Percentiles rank a stretch among this genome's conserved stretches.
These are phyloP conservation scores for Diaporthe destruens DNA, from an alignment of 2,329 filamentous ascomycete genomes.

Conservation along the genomic window DNA sequence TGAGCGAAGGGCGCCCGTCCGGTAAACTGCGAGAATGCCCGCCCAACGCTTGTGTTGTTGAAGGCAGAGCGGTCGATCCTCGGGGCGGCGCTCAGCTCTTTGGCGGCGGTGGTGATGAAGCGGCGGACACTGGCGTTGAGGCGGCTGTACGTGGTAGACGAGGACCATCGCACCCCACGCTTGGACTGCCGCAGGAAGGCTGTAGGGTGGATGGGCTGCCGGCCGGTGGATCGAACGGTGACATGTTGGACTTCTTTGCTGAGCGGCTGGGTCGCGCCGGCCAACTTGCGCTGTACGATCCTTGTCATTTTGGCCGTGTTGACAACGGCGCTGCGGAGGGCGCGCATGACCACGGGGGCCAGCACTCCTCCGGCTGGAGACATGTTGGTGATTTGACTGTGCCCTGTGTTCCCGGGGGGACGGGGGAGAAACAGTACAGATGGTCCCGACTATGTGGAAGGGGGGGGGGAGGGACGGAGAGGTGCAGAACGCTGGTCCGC, in stretches of 20 bases:
- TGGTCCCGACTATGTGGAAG: neutral
- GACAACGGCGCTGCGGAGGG: constrained; percentile 64
- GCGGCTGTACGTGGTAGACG: constrained; percentile 57
- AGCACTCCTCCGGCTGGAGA: constrained; percentile 68
- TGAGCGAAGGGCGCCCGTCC: constrained; percentile 88
- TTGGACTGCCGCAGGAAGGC: constrained; percentile 65
- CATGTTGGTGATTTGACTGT: constrained; percentile 56
- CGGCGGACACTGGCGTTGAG: constrained; percentile 62
- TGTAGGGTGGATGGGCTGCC: constrained; percentile 66
- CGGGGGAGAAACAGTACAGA: constrained; percentile 34
- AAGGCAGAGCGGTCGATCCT: constrained; percentile 63
- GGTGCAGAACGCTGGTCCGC: constrained; percentile 14
- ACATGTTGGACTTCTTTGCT: constrained; percentile 62
- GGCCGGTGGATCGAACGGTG: constrained; percentile 56
- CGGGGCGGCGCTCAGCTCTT: constrained; percentile 49
- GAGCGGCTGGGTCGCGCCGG: constrained; percentile 58
- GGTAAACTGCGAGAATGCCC: constrained; percentile 71
- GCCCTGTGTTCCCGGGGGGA: constrained; percentile 42
- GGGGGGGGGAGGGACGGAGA: neutral
- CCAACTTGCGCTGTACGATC: constrained; percentile 64
- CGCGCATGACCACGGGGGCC: constrained; percentile 68
- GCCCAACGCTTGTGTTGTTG: constrained; percentile 62
- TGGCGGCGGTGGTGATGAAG: constrained; percentile 61
- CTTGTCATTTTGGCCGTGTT: constrained; percentile 60
- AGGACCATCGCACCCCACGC: constrained; percentile 62